Evolutionary conservation across 139 green algal species (phyloP), one percentile per base, ranked within the genome.

Genomic region (Tetraselmis striata): DNA sequence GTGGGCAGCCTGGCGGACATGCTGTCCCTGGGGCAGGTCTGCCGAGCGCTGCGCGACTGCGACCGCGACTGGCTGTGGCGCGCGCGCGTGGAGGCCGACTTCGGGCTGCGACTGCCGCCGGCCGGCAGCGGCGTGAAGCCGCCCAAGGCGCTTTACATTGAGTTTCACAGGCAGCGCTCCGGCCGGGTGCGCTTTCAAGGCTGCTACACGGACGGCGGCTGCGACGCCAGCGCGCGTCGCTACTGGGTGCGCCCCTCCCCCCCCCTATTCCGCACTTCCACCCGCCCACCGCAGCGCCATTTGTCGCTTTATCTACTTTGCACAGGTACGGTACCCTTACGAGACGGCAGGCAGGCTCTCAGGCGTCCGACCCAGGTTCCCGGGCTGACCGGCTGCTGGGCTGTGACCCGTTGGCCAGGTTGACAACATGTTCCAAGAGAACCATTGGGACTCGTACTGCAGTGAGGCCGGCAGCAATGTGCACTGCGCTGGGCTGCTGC

Each of bases 391-490:
- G n/a, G n/a, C n/a, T n/a, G n/a, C n/a, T n/a, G n/a, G n/a, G n/a
- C n/a, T n/a, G n/a, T n/a, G n/a, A n/a, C n/a, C n/a, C n/a, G n/a
- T 18, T 67, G 23, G 77, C 67, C 83, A 86, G 83, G 78, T 84
- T 59, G 85, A 88, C 29, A 80, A 88, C 29, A 45, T 86, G 82
- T 88, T 88, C 28, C 29, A 22, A 30, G 32, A 82, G 29, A 86
- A 88, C 75, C 75, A 86, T 26, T 86, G 79, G 82, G 85, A 86
- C n/a, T 81, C 75, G 1, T 84, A 83, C 75, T 88, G 85, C 85
- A 86, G 82, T 23, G 79, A 32, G 30, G 18, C 1, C 11, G 29
- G 74, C 23, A 30, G 11, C 5, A 81, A 88, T 28, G 30, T 88
- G n/a, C 77, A 86, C 75, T 82, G 75, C 29, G 59, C 82, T 32